Base-by-base conservation (phyloP, 1,284 basidiomycete species). In the Irpex sp. region DNA sequence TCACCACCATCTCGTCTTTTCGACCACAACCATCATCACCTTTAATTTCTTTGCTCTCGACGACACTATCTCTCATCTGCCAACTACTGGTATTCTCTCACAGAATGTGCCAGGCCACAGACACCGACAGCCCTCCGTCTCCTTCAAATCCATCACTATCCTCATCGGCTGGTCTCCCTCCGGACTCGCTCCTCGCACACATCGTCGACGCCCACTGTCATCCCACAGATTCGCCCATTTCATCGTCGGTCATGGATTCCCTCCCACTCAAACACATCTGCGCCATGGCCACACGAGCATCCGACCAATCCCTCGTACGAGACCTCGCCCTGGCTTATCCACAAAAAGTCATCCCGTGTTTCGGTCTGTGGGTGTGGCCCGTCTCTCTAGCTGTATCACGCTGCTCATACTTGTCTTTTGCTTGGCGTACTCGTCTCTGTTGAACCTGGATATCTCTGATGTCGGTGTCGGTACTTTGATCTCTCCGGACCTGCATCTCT, bases 131-230 rank as follows among this genome's bases (percentile, higher is more conserved):
- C 31, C 31, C 31, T 31, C 31, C 31, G 31, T 31, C 53, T 53
- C 11, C 47, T 36, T 26, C 58, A 59, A 49, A 60, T 64, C 26
- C 64, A 62, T 33, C 65, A 63, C 11, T 58, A 26, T 46, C 37
- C n/a, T 57, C 43, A 51, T 47, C 46, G 36, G 39, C 9, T 43
- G 39, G 11, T 43, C 39, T 43, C 4, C 57, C 61, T 36, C 46
- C 61, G 19, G 53, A 31, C 11, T 63, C 77, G 59, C 79, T 92
- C 54, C 77, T 91, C 39, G 75, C 72, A 21, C 89, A 91, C 69
- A 72, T 93, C 63, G 79, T 88, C 63, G 91, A 94, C 71, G 89
- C 85, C 1, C 92, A 94, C 68, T 93, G 89, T 73, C 92, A 94
- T 76, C 90, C 92, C 8, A 93, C 90, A 11, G 89, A 90, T 71